Conservation (phyloP, 1,284 basidiomycete genomes). For the Xerocomus nothofagi region DNA sequence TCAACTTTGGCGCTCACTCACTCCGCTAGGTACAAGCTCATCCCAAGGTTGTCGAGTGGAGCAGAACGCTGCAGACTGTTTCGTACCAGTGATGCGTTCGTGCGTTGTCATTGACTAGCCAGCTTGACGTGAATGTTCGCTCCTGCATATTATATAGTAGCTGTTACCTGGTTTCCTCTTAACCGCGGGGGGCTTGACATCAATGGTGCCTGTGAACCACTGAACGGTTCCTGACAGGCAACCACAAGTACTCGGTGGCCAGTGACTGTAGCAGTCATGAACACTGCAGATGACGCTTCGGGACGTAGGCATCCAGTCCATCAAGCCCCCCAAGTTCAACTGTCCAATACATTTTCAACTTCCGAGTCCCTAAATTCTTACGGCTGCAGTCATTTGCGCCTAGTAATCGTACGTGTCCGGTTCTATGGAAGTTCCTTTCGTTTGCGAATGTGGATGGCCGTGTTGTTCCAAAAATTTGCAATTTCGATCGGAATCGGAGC, state of each 20-base stretch:
- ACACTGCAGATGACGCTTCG: neutral
- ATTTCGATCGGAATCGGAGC: too few species aligned
- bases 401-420: too few species aligned
- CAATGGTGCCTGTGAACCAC: neutral
- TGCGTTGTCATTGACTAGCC: neutral
- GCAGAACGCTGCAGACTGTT: slow-evolving; percentile 52
- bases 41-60: slow-evolving; percentile 69
- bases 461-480: too few species aligned
- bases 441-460: too few species aligned
- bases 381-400: too few species aligned
- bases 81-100: slow-evolving; percentile 8
- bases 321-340: too few species aligned
- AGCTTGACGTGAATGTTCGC: neutral
- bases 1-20: slow-evolving; percentile 6
- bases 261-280: neutral
- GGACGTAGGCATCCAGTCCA: too few species aligned
- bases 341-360: too few species aligned
- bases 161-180: neutral
- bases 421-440: too few species aligned
- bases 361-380: too few species aligned
- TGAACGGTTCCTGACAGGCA: neutral
- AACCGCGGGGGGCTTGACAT: too few species aligned
- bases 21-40: slow-evolving; percentile 63
- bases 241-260: too few species aligned
- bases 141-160: slow-evolving; percentile 1